These are phyloP conservation scores for Leccinum broughii DNA, from an alignment of 768 basidiomycete species.

Conservation along the genomic window DNA sequence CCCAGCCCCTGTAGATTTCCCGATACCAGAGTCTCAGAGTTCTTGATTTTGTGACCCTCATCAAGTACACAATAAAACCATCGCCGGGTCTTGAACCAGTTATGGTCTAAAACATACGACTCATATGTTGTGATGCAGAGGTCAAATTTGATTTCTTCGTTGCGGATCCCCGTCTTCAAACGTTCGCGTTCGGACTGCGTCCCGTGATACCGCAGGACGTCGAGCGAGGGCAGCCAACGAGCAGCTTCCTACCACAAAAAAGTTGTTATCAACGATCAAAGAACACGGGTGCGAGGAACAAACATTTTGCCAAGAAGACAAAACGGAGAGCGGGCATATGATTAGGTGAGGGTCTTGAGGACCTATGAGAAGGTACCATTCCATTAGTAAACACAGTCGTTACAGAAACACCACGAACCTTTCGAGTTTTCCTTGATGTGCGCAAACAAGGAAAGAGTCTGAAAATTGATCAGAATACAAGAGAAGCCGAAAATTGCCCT, in stretches of 20 bases:
- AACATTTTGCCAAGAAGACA: slow-evolving; percentile 59
- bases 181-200: slow-evolving; percentile 51
- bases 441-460: slow-evolving; percentile 66
- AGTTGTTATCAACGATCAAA: not conserved
- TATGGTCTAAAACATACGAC: slow-evolving; percentile 52
- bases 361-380: slow-evolving; percentile 24
- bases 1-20: slow-evolving; percentile 56
- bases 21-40: slow-evolving; percentile 54
- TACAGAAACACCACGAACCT: slow-evolving; percentile 29
- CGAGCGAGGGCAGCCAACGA: slow-evolving; percentile 55
- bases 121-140: slow-evolving; percentile 75
- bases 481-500: not conserved
- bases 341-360: slow-evolving; percentile 64
- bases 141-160: slow-evolving; percentile 37
- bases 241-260: slow-evolving; percentile 43
- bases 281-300: not conserved
- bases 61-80: slow-evolving; percentile 64
- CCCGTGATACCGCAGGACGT: slow-evolving; percentile 63
- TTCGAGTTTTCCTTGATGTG: slow-evolving; percentile 57
- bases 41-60: slow-evolving; percentile 75
- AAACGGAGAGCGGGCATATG: slow-evolving; percentile 70
- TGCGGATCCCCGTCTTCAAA: slow-evolving; percentile 46
- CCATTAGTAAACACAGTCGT: not conserved
- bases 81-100: slow-evolving; percentile 59
- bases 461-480: slow-evolving; percentile 5